Evolutionary conservation across 345 rosid species (phyloP), one percentile per base, ranked within the genome.

Genomic region (Hevea brasiliensis): DNA sequence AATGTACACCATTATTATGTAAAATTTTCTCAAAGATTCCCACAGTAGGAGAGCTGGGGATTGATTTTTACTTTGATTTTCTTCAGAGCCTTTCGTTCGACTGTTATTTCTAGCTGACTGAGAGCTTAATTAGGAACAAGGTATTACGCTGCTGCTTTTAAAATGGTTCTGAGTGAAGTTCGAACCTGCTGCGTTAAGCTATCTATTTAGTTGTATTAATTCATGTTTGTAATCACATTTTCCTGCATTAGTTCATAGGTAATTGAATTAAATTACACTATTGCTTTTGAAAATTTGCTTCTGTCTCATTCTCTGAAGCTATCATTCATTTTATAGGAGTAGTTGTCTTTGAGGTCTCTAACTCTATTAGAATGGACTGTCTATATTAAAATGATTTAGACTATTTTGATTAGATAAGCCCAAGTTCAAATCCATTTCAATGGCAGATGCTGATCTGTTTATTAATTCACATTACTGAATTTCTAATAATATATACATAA

Each of bases 1-100:
- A 42, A 35, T 73, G 74, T 68, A 53, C 72, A 59, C 67, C 84
- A 72, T 61, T 55, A 69, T 74, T 60, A 57, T 85, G 86, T 79
- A 83, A 65, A 82, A 85, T 74, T 77, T 78, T 80, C 81, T 71
- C 24, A 37, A 65, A 74, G 76, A 69, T 71, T 71, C 60, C 83
- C 63, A 59, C 54, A 24, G 50, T 72, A 79, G 81, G 72, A 74
- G 68, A 71, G 67, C 27, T 35, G 47, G 78, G 68, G 67, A 75
- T 76, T 65, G 66, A 59, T 80, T 80, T 64, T 70, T 45, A 41
- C 56, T 74, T 71, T 73, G 72, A 60, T 74, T 71, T 73, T 74
- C n/a, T n/a, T n/a, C 37, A 72, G 61, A 74, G 47, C 23, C 73
- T 67, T 75, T 72, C 51, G 21, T 2, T 35, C 41, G 51, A 54